Percentiles rank a stretch among this genome's conserved stretches.
phyloP scores from a whole-genome alignment of 345 rosid genomes.

The Eucalyptus erythrocorys region DNA sequence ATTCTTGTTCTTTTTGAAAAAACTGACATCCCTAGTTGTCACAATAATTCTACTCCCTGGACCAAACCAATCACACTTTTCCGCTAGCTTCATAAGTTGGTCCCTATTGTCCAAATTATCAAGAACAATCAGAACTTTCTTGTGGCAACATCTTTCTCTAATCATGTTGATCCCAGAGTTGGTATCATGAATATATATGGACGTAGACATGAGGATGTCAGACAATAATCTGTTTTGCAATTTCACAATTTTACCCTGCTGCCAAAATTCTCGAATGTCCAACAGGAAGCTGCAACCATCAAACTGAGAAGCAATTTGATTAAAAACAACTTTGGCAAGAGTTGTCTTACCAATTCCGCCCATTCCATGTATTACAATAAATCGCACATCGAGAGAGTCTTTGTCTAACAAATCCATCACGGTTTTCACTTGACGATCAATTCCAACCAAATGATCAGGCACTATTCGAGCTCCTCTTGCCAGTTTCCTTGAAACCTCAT shows the following conservation, averaged over 20 bases:
- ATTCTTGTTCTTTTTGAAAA: not conserved
- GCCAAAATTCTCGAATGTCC: not conserved
- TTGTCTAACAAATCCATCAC: not conserved
- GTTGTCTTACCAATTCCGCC: conserved; percentile 1
- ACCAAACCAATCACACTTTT: not conserved
- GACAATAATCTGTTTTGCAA: not conserved
- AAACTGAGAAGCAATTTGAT: not conserved
- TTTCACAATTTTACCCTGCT: not conserved
- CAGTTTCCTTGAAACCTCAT: not conserved
- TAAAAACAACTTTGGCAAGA: not conserved
- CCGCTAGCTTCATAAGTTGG: not conserved
- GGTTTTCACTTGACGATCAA: not conserved
- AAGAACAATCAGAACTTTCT: not conserved
- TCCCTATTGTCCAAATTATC: not conserved
- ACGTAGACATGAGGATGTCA: not conserved
- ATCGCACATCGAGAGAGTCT: not conserved
- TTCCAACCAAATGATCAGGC: not conserved
- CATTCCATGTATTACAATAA: not conserved
- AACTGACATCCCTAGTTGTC: not conserved
- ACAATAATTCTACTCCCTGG: not conserved
- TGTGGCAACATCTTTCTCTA: not conserved
- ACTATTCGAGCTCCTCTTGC: not conserved
- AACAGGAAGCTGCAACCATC: not conserved
- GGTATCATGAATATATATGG: not conserved
- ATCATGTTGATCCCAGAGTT: not conserved